Base-by-base conservation (phyloP, 306 rosid genomes). In the Sesbania bispinosa region DNA sequence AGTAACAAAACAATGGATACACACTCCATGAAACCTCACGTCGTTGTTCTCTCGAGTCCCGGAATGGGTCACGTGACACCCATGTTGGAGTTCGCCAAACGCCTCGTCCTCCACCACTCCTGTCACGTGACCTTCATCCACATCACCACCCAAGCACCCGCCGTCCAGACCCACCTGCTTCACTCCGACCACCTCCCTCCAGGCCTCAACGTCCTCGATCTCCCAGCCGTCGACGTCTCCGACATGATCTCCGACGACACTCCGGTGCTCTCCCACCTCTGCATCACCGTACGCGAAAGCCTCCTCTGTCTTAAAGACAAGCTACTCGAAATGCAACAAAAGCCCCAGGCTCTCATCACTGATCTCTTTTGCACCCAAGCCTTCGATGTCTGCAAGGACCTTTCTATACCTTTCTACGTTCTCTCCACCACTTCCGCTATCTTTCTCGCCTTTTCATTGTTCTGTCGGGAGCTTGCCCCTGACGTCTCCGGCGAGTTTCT, bases 1-100 rank as follows among this genome's bases (percentile, higher is more conserved):
- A n/a, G n/a, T n/a, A n/a, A n/a, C n/a, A 6, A 0, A 32, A 32
- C 38, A 32, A 32, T 32, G 38, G 38, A 5, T 0, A 1, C 7
- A 7, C 1, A 32, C 7, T 7, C 38, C 9, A 32, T 5, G 38
- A 41, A 41, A 41, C 46, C 50, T 43, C 86, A 78, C 51, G 75
- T 79, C 1, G 85, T 73, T 4, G 74, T 85, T 27, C 58, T 85
- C 2, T 5, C 89, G 3, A 42, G 85, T 38, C 89, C 81, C 0
- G 85, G 87, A 20, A 69, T 85, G 81, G 89, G 89, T 35, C 89
- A 85, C 73, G 59, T 76, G 46, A 55, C 66, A 18, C 89, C 89
- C 0, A 73, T 85, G 60, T 14, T 82, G 5, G 69, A 77, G 71
- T 10, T 85, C 0, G 74, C 85, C 1, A 77, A 77, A 33, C 61